Evolutionary conservation across 148 eudicot genomes (phyloP), one percentile per base, ranked within the genome.

Genomic region (Suaeda aralocaspica): DNA sequence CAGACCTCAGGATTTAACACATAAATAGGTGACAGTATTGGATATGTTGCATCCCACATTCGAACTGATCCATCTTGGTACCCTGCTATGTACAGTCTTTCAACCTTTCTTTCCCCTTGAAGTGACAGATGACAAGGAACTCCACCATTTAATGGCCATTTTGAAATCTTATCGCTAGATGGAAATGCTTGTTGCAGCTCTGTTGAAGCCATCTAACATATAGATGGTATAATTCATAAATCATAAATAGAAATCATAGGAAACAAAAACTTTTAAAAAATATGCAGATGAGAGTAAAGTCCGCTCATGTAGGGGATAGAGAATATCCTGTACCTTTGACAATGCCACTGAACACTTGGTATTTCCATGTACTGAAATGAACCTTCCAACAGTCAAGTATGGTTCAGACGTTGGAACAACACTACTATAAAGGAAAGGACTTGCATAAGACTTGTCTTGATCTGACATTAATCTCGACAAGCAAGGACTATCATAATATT

Each of bases 131-230:
- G 79, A 79, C 77, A 77, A 64, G 93, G 90, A 78, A 95, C 79
- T 59, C 99, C 97, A 56, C 99, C 99, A 62, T 78, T 86, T 71
- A 91, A 53, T 67, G 99, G 99, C 99, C 97, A 91, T 56, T 77
- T 84, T 59, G 65, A 70, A 68, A 63, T 79, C 75, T 62, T 74
- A 31, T 75, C 60, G 64, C 64, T 73, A 70, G 63, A 58, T 52
- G 49, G 58, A 55, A 58, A 12, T 66, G 74, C 65, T 69, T 72
- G 71, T 49, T 61, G 82, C 59, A 71, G 72, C 79, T 81, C 80
- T 62, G 77, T 82, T 69, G 79, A 75, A 72, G 73, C 76, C 80
- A 80, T 81, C 93, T 91, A 81, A 58, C 57, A 57, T 68, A 74
- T 44, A 59, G 39, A 68, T 24, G n/a, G 50, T n/a, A 21, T 10